Percentiles rank a stretch among this genome's conserved stretches.
phyloP scores from a whole-genome alignment of 2,329 filamentous ascomycete genomes.

The Ophiostoma ips region DNA sequence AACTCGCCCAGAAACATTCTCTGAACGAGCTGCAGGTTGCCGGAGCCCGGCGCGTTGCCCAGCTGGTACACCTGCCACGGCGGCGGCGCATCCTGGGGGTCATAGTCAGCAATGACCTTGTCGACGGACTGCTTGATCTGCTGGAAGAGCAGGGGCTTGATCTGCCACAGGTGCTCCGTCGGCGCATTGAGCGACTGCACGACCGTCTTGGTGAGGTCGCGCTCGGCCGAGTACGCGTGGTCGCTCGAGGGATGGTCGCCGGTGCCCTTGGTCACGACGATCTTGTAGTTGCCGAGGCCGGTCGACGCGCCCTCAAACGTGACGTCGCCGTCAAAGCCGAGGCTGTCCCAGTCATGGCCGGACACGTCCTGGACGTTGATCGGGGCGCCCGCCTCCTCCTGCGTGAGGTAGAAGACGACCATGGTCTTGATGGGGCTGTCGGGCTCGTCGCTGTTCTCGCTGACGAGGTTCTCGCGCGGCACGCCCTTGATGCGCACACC shows the following conservation, averaged over 20 bases:
- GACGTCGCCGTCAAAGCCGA: slow-evolving; percentile 45
- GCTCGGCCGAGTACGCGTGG: slow-evolving; percentile 56
- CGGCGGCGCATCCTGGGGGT: slow-evolving; percentile 54
- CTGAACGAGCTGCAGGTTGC: slow-evolving; percentile 79
- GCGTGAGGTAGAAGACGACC: slow-evolving; percentile 65
- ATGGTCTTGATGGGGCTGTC: slow-evolving; percentile 53
- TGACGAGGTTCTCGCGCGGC: slow-evolving; percentile 34
- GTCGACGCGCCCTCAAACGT: slow-evolving; percentile 55
- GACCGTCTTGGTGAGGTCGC: slow-evolving; percentile 62
- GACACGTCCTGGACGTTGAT: slow-evolving; percentile 43
- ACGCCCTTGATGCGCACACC: slow-evolving; percentile 74
- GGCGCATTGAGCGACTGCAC: slow-evolving; percentile 58
- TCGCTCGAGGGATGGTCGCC: slow-evolving; percentile 46
- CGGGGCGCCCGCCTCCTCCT: slow-evolving; percentile 57
- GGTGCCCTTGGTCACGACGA: slow-evolving; percentile 61
- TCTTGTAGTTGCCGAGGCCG: slow-evolving; percentile 64
- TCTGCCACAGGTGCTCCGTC: slow-evolving; percentile 66
- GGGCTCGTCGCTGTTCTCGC: slow-evolving; percentile 39
- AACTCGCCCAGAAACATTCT: slow-evolving; percentile 85
- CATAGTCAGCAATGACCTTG: slow-evolving; percentile 33
- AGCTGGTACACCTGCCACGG: slow-evolving; percentile 78
- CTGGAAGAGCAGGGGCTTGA: slow-evolving; percentile 46
- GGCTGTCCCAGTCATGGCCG: slow-evolving; percentile 22
- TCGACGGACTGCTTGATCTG: slow-evolving; percentile 38
- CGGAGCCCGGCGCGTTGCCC: slow-evolving; percentile 49